Evolutionary conservation across 805 yeast species (phyloP).

Genomic region (Diddensiella santjacobensis): DNA sequence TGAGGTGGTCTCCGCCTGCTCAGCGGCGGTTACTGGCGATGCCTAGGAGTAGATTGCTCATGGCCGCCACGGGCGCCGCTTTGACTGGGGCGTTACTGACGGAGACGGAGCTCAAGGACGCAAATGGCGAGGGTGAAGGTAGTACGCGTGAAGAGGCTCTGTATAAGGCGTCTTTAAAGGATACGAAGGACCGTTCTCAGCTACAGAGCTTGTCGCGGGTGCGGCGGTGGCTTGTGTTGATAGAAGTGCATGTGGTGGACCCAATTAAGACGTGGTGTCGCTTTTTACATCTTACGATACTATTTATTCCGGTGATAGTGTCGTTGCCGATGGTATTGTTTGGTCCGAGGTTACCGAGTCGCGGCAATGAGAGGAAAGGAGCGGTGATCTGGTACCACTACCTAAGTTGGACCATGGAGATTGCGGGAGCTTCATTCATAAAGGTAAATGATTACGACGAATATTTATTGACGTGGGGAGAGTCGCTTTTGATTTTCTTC

Average conservation of each 20-base stretch:
- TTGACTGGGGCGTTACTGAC: not conserved
- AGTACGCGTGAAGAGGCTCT: constrained; percentile 8
- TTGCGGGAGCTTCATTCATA: constrained; percentile 83
- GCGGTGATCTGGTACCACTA: constrained; percentile 66
- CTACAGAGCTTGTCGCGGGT: not conserved
- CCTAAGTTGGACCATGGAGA: constrained; percentile 64
- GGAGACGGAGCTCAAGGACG: not conserved
- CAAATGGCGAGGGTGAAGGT: not conserved
- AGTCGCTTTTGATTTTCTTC: constrained; percentile 1
- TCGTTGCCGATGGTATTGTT: constrained; percentile 55
- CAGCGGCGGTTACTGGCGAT: not conserved
- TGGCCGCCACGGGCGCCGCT: not conserved
- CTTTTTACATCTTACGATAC: constrained; percentile 58
- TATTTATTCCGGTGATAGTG: constrained; percentile 68
- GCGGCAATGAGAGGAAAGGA: constrained; percentile 51
- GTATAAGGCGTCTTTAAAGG: constrained; percentile 13
- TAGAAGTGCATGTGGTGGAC: constrained; percentile 42
- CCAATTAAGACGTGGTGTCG: constrained; percentile 67
- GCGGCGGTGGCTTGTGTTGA: not conserved
- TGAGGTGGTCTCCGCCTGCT: not conserved
- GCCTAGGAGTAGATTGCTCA: not conserved
- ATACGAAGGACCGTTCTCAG: not conserved
- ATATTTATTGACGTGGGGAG: constrained; percentile 12
- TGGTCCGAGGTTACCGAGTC: constrained; percentile 39
- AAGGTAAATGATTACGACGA: constrained; percentile 29